Conservation (phyloP, 495 filamentous ascomycete species). For the Talaromyces trachyspermus region DNA sequence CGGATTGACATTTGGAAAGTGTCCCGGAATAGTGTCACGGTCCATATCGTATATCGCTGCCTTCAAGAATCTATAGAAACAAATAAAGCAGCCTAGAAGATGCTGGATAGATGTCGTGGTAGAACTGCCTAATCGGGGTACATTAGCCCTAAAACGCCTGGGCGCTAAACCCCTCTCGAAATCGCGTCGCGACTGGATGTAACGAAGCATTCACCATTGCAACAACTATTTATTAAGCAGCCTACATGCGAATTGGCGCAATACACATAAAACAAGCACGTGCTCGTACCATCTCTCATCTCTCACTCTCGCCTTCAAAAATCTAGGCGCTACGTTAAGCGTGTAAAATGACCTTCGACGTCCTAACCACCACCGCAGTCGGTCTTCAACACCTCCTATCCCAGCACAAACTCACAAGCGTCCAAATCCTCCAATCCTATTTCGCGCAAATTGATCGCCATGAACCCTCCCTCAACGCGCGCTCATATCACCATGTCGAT, state of each 20-base stretch:
- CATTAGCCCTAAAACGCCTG: neutral
- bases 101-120: neutral
- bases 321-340: no score
- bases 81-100: neutral
- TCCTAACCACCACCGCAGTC: conserved; percentile 32
- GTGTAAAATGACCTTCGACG: no score
- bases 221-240: neutral
- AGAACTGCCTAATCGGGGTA: neutral
- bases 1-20: no score
- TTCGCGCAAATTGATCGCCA: conserved; percentile 42
- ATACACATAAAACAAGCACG: neutral
- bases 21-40: no score
- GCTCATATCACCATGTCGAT: conserved; percentile 28
- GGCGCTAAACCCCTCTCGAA: neutral
- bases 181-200: neutral
- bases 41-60: no score
- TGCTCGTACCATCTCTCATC: neutral
- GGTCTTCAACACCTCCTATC: conserved; percentile 35
- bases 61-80: no score
- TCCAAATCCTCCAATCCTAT: conserved; percentile 39
- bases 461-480: conserved; percentile 25
- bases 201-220: neutral
- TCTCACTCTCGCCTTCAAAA: no score
- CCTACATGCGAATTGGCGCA: neutral
- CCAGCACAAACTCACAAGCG: conserved; percentile 30